Evolutionary conservation across 176 grass and related monocot genomes (phyloP), one percentile per base, ranked within the genome.

Genomic region (Luzula sylvatica): DNA sequence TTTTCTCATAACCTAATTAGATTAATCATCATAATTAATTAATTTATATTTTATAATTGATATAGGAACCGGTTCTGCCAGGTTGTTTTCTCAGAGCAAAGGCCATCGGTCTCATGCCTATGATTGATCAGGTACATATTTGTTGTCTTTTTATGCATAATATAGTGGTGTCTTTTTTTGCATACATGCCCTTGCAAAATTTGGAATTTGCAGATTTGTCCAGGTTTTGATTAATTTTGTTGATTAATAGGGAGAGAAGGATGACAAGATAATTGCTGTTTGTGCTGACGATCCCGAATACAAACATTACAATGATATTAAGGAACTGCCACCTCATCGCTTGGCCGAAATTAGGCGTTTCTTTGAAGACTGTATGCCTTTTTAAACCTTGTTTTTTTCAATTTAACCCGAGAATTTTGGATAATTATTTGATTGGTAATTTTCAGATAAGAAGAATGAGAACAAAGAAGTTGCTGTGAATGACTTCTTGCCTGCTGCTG

Each of bases 281-380:
- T 96, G 92, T 23, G 92, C 92, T 15, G 92, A 96, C 76, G 92
- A 96, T 63, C 92, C 92, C 50, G 92, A 96, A 5, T 96, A 96
- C 77, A 96, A 30, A 61, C 92, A 96, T 47, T 79, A 76, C 66
- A 89, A 68, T 43, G 92, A 96, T 49, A 89, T 96, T 71, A 89
- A 96, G 63, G 92, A 96, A 41, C 77, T 96, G 20, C 92, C 92
- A 25, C 92, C 92, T 48, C 92, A 96, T 39, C 85, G 92, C 6
- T 77, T 96, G 23, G 92, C 92, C 74, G 92, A 96, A 74, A 96
- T 96, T 65, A 73, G 92, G 15, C 77, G 92, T 32, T 89, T 96
- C 61, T 96, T 96, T 71, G 81, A 96, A 74, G 92, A 89, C 39
- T 96, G 92, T 96, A 89, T 86, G 78, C 82, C 77, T 69, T 47